Percentiles rank a stretch among this genome's conserved stretches.
phyloP scores from a whole-genome alignment of 208 protist species.

The Wallacemonas sp. region DNA sequence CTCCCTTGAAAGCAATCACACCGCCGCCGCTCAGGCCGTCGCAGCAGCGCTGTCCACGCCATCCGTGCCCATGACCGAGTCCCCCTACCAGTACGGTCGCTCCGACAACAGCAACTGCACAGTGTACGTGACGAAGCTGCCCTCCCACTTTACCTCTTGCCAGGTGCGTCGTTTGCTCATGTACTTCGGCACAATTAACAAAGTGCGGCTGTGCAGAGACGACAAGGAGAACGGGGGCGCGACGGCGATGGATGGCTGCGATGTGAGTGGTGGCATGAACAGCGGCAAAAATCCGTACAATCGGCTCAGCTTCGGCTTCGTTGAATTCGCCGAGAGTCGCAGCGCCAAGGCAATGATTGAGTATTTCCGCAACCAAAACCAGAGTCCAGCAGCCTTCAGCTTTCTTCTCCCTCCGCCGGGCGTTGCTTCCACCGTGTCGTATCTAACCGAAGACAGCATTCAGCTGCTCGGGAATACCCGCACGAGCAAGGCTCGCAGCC shows the following conservation, averaged over 20 bases:
- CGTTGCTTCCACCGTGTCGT: not conserved
- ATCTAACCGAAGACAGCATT: constrained; percentile 33
- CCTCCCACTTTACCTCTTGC: constrained; percentile 46
- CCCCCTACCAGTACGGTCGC: constrained; percentile 15
- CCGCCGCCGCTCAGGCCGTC: not conserved
- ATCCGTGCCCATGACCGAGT: not conserved
- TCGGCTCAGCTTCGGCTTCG: constrained; percentile 69
- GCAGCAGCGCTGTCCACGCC: not conserved
- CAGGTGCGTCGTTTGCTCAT: constrained; percentile 73
- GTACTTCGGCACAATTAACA: constrained; percentile 84
- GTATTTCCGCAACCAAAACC: constrained; percentile 76
- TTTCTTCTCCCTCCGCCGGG: constrained; percentile 38
- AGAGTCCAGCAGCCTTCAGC: constrained; percentile 44
- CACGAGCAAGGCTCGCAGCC: constrained; percentile 68
- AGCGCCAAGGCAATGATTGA: constrained; percentile 78
- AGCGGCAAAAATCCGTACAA: constrained; percentile 26
- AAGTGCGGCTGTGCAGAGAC: constrained; percentile 78
- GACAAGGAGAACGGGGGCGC: constrained; percentile 55
- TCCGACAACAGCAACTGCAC: constrained; percentile 62
- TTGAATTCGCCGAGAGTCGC: constrained; percentile 61
- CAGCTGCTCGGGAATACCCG: constrained; percentile 44
- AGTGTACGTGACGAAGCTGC: constrained; percentile 85
- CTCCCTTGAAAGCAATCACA: constrained; percentile 37
- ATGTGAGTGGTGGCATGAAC: not conserved
- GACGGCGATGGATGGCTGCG: constrained; percentile 20